A percentile compares a stretch with the other conserved stretches of the same genome.
Evolutionary conservation across 192 early-diverging fungal genomes (phyloP).

Genomic region (Coemansia sp.): DNA sequence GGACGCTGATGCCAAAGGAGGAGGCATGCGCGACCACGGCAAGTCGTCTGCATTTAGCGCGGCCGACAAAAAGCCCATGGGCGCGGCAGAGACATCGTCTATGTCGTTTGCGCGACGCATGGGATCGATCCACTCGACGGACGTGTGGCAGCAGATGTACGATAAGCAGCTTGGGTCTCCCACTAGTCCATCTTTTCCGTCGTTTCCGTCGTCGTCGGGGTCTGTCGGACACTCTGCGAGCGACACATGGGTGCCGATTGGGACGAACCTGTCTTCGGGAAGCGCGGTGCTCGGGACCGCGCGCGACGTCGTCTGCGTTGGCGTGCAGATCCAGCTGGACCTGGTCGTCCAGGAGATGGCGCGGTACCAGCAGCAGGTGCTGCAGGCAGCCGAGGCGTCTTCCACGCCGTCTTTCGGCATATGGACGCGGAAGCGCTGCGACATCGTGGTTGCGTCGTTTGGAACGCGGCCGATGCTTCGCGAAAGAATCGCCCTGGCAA

Average conservation of each 20-base stretch:
- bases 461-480: conserved; percentile 62
- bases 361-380: conserved; percentile 54
- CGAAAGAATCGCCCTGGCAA: conserved; percentile 72
- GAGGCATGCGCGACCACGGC: too few relatives aligned
- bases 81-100: too few relatives aligned
- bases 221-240: not conserved
- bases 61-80: too few relatives aligned
- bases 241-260: conserved; percentile 16
- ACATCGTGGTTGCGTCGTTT: conserved; percentile 80
- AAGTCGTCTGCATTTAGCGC: not conserved
- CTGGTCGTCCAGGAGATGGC: conserved; percentile 65
- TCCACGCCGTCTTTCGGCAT: conserved; percentile 49
- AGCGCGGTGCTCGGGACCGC: conserved; percentile 40
- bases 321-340: conserved; percentile 79
- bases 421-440: conserved; percentile 64
- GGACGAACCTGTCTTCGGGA: conserved; percentile 39
- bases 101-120: conserved; percentile 11
- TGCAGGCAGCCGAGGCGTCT: conserved; percentile 18
- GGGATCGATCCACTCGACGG: conserved; percentile 33
- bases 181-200: not conserved
- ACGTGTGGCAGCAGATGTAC: conserved; percentile 45
- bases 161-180: conserved; percentile 3
- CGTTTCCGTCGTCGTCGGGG: conserved; percentile 3
- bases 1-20: not conserved
- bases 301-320: conserved; percentile 61